Evolutionary conservation across 495 filamentous ascomycete genomes (phyloP).

Genomic region (Lophiostoma macrostomum): DNA sequence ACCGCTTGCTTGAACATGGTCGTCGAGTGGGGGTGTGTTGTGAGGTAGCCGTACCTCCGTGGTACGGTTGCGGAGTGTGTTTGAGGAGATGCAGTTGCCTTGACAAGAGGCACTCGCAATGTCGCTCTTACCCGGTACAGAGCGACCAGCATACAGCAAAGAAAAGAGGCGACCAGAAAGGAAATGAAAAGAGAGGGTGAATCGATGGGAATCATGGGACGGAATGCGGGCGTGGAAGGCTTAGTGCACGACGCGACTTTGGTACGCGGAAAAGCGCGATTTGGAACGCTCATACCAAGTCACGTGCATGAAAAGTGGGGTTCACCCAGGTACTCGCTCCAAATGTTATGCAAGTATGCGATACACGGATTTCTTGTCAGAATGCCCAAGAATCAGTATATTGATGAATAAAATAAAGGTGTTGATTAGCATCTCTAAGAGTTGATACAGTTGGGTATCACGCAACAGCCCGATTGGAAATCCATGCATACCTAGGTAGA

Average conservation of each 20-base stretch:
- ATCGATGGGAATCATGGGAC: constrained; percentile 11
- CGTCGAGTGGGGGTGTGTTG: constrained; percentile 10
- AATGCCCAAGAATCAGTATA: too few relatives aligned
- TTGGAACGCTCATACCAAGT: not conserved
- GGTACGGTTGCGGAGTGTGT: not conserved
- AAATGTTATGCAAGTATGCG: too few relatives aligned
- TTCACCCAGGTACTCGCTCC: too few relatives aligned
- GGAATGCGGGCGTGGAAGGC: not conserved
- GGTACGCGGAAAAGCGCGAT: not conserved
- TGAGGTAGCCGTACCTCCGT: constrained; percentile 3
- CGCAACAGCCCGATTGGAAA: too few relatives aligned
- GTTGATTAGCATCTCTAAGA: too few relatives aligned
- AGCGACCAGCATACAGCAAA: constrained; percentile 34
- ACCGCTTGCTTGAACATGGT: constrained; percentile 32
- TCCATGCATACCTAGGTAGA: too few relatives aligned
- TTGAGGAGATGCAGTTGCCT: not conserved
- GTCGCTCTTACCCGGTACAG: constrained; percentile 20
- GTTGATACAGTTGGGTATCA: too few relatives aligned
- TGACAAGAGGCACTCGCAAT: constrained; percentile 18
- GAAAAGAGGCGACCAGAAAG: constrained; percentile 11
- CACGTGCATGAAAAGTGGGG: constrained; percentile 12
- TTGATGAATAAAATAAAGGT: too few relatives aligned
- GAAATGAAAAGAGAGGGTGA: constrained; percentile 21
- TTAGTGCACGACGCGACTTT: constrained; percentile 2
- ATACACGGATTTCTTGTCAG: too few relatives aligned